Conservation (phyloP, 305 asterid genomes). For the Solanum aculeatissimum region DNA sequence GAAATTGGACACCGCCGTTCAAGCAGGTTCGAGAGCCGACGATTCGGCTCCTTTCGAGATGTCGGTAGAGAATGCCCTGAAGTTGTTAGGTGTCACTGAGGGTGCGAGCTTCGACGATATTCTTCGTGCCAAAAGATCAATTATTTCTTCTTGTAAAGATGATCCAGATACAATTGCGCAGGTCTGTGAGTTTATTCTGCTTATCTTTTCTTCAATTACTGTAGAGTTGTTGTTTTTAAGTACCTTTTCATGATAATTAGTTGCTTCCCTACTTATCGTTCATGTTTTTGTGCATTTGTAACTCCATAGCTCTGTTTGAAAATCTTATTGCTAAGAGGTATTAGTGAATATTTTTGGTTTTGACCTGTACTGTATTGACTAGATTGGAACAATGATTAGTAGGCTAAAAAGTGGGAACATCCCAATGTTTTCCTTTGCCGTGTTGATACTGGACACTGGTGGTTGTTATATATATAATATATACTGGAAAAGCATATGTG, state of each 20-base stretch:
- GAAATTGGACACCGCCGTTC: slow-evolving; percentile 25
- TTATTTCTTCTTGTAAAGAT: slow-evolving; percentile 59
- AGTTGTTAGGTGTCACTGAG: slow-evolving; percentile 72
- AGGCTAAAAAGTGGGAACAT: neutral
- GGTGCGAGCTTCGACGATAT: slow-evolving; percentile 94
- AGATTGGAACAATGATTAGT: neutral
- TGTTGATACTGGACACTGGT: neutral
- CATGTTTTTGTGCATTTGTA: neutral
- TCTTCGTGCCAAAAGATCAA: slow-evolving; percentile 79
- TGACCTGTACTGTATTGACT: neutral
- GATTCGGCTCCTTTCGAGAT: slow-evolving; percentile 92
- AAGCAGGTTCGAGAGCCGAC: slow-evolving; percentile 86
- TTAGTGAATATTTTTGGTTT: neutral
- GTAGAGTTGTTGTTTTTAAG: neutral
- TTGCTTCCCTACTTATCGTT: neutral
- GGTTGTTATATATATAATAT: neutral
- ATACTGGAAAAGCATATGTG: neutral
- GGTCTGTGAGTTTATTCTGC: neutral
- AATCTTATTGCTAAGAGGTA: neutral
- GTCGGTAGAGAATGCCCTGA: slow-evolving; percentile 91
- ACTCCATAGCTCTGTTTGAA: neutral
- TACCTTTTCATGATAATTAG: neutral
- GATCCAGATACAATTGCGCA: slow-evolving; percentile 29
- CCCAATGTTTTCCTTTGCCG: neutral
- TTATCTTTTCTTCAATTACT: neutral